phyloP scores from a whole-genome alignment of 148 eudicot species.

The Vaccinium macrocarpon region DNA sequence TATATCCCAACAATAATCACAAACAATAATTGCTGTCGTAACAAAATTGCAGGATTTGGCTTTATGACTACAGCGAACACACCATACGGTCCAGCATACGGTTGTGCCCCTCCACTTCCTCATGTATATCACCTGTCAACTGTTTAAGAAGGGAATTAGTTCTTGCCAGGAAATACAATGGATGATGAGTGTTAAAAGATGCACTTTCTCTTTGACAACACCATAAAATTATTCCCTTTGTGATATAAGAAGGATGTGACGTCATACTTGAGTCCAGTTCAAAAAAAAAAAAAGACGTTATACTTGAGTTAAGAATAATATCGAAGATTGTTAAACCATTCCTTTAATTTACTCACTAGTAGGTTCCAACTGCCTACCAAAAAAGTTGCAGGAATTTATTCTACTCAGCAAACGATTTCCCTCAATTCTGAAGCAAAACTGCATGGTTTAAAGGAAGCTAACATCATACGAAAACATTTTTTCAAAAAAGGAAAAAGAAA shows the following conservation, averaged over 20 bases:
- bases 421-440: background rate
- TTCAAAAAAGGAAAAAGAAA: background rate
- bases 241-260: background rate
- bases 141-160: constrained; percentile 31
- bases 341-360: background rate
- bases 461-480: background rate
- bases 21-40: background rate
- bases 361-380: background rate
- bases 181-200: constrained; percentile 3
- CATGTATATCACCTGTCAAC: constrained; percentile 89
- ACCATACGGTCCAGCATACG: constrained; percentile 91
- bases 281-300: too few species aligned
- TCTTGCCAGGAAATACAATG: background rate
- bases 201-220: background rate
- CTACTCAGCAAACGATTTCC: background rate
- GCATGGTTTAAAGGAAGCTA: background rate
- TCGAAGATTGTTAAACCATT: background rate
- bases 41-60: background rate
- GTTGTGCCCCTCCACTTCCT: constrained; percentile 90
- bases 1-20: background rate
- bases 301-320: background rate
- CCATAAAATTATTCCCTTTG: background rate
- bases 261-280: background rate
- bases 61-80: constrained; percentile 21
- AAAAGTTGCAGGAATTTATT: background rate